Percentiles rank a stretch among this genome's conserved stretches.
phyloP scores from a whole-genome alignment of 2,329 filamentous ascomycete species.

The Fusarium robinianum region DNA sequence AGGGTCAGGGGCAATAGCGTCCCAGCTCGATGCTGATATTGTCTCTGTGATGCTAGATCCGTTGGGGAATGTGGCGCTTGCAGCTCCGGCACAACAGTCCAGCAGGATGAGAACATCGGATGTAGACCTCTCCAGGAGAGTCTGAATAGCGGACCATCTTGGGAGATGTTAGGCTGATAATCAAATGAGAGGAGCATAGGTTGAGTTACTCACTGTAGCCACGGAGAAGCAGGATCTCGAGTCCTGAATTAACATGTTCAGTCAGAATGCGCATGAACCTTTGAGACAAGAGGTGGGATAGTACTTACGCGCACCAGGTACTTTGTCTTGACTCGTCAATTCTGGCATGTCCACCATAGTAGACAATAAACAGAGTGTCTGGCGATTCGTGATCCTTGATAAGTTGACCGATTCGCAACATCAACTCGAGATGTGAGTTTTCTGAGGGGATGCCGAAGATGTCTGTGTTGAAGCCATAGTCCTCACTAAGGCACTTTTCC shows the following conservation, averaged over 20 bases:
- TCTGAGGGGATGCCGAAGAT: constrained; percentile 62
- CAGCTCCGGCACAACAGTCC: constrained; percentile 64
- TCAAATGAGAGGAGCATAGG: background rate
- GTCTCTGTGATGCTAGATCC: constrained; percentile 64
- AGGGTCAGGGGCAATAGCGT: constrained; percentile 63
- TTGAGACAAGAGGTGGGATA: background rate
- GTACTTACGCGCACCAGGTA: constrained; percentile 62
- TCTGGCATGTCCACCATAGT: constrained; percentile 63
- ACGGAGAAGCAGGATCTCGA: constrained; percentile 56
- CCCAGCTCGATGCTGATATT: constrained; percentile 65
- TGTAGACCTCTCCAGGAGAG: constrained; percentile 58
- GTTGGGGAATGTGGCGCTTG: constrained; percentile 62
- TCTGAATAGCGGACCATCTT: constrained; percentile 66
- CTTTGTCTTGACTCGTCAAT: constrained; percentile 64
- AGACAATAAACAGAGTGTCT: constrained; percentile 61
- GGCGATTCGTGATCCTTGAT: constrained; percentile 61
- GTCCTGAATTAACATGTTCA: constrained; percentile 45
- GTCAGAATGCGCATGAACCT: constrained; percentile 11
- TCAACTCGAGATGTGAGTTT: constrained; percentile 62
- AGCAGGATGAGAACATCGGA: constrained; percentile 63
- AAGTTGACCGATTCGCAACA: constrained; percentile 59
- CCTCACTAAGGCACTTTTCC: constrained; percentile 57
- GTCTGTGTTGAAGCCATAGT: constrained; percentile 61
- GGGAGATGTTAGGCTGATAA: constrained; percentile 7
- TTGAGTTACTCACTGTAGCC: constrained; percentile 53